These are phyloP conservation scores for Ophiosphaerella narmari DNA, from an alignment of 2,329 filamentous ascomycete genomes.

Conservation along the genomic window DNA sequence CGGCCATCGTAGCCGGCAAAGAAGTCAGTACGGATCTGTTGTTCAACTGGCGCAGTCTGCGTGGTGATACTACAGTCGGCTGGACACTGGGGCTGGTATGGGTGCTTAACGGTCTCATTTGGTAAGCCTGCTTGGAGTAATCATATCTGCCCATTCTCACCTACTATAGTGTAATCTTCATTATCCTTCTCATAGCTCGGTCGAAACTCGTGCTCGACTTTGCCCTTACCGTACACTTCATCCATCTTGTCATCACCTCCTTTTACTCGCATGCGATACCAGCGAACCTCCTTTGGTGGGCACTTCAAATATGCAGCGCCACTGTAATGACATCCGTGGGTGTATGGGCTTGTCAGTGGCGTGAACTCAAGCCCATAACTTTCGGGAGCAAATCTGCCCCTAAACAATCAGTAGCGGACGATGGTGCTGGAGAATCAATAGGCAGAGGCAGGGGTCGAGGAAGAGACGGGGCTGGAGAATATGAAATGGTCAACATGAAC, in stretches of 20 bases:
- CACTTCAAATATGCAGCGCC: constrained; percentile 64
- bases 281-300: constrained; percentile 85
- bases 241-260: constrained; percentile 78
- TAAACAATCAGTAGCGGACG: constrained; percentile 33
- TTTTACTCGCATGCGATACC: constrained; percentile 80
- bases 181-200: constrained; percentile 81
- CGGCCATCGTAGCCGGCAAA: constrained; percentile 67
- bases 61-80: constrained; percentile 70
- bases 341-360: constrained; percentile 88
- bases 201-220: constrained; percentile 97
- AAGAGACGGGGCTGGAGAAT: constrained; percentile 52
- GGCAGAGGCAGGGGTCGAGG: constrained; percentile 48
- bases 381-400: constrained; percentile 67
- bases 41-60: constrained; percentile 65
- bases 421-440: constrained; percentile 46
- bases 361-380: constrained; percentile 84
- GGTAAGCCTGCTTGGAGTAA: constrained; percentile 52
- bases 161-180: constrained; percentile 71
- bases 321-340: constrained; percentile 71
- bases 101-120: constrained; percentile 67
- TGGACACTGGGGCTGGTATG: constrained; percentile 72
- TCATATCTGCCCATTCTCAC: constrained; percentile 15
- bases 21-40: constrained; percentile 63
- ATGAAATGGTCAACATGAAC: constrained; percentile 55
- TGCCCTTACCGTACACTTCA: constrained; percentile 81